Evolutionary conservation across 2,329 filamentous ascomycete species (phyloP), one percentile per base, ranked within the genome.

Genomic region (Cadophora sp.): DNA sequence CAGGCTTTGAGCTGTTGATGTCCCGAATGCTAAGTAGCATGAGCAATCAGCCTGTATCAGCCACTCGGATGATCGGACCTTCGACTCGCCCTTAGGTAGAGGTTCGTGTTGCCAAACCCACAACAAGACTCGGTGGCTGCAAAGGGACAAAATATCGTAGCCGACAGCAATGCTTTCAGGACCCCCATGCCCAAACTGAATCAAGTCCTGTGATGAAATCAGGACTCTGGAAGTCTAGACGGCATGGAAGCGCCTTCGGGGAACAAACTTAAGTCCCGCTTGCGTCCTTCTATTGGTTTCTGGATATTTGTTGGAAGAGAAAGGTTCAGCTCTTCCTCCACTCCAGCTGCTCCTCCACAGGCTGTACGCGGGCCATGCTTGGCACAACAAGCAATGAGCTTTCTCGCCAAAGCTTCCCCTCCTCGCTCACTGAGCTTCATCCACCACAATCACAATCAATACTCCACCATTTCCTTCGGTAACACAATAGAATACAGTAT

Each of bases 361-460:
- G 29, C 55, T 37, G 27, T 6, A 34, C 53, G 37, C 27, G 29
- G 51, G 31, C 55, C 58, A 48, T 26, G 6, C 37, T 46, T 61
- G 58, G 58, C 58, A 19, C 19, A 26, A 60, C 56, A 46, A 43
- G 56, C 56, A 61, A 61, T 29, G 24, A 61, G 37, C 58, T 61
- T 61, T 24, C 37, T 61, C 37, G 27, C 26, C 14, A 48, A 46
- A 61, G 43, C 58, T 48, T 46, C 22, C 56, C 56, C 34, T 9
- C 29, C 27, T 60, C 31, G 16, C 27, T 60, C 31, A 16, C 37
- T 26, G 34, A 40, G 26, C 14, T 2, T 26, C 55, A 22, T 22
- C 29, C 4, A 37, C 8, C 27, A 37, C 29, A 34, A 34, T 9
- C 29, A 9, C 14, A 37, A 37, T 19, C 11, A 34, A 31, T 22